A percentile compares a stretch with the other conserved stretches of the same genome.
phyloP scores from a whole-genome alignment of 139 green algal genomes.

The Chlamydomonas schloesseri region DNA sequence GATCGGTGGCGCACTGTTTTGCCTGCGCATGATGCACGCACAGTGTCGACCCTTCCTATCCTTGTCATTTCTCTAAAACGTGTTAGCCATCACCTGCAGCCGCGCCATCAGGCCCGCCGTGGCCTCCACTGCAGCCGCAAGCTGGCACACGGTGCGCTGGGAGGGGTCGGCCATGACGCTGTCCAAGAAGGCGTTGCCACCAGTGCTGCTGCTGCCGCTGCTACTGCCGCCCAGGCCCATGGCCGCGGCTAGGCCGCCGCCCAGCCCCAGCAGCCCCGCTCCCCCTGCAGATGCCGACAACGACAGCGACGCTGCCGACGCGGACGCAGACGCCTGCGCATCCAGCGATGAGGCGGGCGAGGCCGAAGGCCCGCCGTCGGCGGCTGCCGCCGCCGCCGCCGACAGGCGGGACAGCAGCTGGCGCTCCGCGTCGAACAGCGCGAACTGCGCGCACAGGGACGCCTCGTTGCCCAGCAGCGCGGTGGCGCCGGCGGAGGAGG shows the following conservation, averaged over 20 bases:
- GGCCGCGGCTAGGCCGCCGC: neutral
- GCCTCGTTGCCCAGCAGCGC: slow-evolving; percentile 16
- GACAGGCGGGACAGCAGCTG: slow-evolving; percentile 10
- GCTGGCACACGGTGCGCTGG: slow-evolving; percentile 16
- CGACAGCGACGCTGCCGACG: neutral
- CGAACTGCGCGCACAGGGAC: neutral
- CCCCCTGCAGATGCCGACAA: too few relatives aligned
- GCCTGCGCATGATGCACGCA: too few relatives aligned
- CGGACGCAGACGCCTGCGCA: neutral
- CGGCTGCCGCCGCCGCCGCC: neutral
- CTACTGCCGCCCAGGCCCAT: neutral
- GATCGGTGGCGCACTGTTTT: too few relatives aligned
- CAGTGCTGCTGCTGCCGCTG: neutral
- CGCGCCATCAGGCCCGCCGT: neutral
- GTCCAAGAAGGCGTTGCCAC: slow-evolving; percentile 30
- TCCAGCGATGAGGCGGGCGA: too few relatives aligned
- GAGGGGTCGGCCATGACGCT: slow-evolving; percentile 28
- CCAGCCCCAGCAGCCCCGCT: too few relatives aligned
- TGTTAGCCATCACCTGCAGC: too few relatives aligned
- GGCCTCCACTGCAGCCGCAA: neutral
- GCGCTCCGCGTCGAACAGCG: slow-evolving; percentile 20
- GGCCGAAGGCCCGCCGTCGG: neutral
- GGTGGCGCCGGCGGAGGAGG: neutral
- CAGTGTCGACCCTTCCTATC: too few relatives aligned
- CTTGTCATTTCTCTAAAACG: too few relatives aligned